Conservation (phyloP, 2,329 filamentous ascomycete species). For the Cordyceps javanica region DNA sequence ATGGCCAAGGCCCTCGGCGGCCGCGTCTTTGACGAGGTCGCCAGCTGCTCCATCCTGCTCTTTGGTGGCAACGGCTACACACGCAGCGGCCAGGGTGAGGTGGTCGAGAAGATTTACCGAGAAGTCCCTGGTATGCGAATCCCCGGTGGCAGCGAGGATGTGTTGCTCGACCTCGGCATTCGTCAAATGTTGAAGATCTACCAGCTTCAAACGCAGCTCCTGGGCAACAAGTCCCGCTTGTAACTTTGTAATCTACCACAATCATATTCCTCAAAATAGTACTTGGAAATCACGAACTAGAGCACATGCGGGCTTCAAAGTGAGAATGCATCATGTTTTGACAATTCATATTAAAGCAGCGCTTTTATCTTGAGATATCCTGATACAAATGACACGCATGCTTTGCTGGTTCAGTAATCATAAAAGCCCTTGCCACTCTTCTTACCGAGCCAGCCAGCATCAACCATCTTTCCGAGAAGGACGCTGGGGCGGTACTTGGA, state of each 20-base stretch:
- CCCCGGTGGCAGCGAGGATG: constrained; percentile 21
- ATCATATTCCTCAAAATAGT: background rate
- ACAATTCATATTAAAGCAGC: background rate
- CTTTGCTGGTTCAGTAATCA: constrained; percentile 54
- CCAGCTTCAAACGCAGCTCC: constrained; percentile 4
- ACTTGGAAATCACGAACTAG: background rate
- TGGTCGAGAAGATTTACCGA: constrained; percentile 48
- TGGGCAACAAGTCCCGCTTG: constrained; percentile 9
- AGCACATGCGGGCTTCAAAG: background rate
- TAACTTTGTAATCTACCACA: background rate
- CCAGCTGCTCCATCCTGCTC: constrained; percentile 60
- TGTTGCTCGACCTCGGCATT: constrained; percentile 19
- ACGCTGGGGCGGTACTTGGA: constrained; percentile 92
- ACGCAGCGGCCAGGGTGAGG: constrained; percentile 61
- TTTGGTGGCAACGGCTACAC: constrained; percentile 73
- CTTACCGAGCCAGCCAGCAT: constrained; percentile 96
- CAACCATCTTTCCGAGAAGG: constrained; percentile 88
- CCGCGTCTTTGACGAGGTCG: constrained; percentile 66
- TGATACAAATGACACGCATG: background rate
- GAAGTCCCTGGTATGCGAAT: constrained; percentile 22
- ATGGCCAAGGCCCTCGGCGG: constrained; percentile 67
- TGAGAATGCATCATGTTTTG: background rate
- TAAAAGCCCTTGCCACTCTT: constrained; percentile 97
- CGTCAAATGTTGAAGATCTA: constrained; percentile 21
- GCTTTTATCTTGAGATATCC: background rate